phyloP scores from a whole-genome alignment of 2,329 filamentous ascomycete species.

The Xylariaceae sp. region DNA sequence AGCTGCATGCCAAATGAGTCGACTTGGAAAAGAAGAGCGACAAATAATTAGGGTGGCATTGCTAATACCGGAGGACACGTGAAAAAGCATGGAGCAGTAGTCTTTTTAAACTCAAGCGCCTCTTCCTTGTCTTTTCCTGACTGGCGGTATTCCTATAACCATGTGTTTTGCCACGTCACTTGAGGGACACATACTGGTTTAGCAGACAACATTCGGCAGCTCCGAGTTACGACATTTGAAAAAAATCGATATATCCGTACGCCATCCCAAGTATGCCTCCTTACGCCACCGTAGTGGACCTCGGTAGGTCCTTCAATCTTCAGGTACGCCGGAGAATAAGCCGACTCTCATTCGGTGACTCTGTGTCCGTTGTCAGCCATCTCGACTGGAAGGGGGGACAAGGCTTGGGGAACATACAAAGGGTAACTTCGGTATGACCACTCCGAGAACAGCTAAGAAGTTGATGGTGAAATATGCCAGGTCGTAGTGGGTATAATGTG shows the following conservation, averaged over 20 bases:
- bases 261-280: slow-evolving; percentile 17
- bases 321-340: slow-evolving; percentile 63
- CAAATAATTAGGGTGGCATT: too few species aligned
- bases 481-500: slow-evolving; percentile 98
- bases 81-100: slow-evolving; percentile 1
- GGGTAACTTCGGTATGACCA: slow-evolving; percentile 94
- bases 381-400: slow-evolving; percentile 8
- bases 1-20: too few species aligned
- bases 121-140: slow-evolving; percentile 18
- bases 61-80: slow-evolving; percentile 1
- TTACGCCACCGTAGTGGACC: slow-evolving; percentile 5
- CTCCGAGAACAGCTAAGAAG: slow-evolving; percentile 82
- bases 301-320: slow-evolving; percentile 40
- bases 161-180: slow-evolving; percentile 9
- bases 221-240: slow-evolving; percentile 4
- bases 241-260: slow-evolving; percentile 15
- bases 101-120: slow-evolving; percentile 8
- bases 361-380: slow-evolving; percentile 39
- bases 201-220: slow-evolving; percentile 4
- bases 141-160: slow-evolving; percentile 17
- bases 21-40: too few species aligned
- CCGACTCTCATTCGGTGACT: slow-evolving; percentile 75
- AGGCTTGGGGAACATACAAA: slow-evolving; percentile 59
- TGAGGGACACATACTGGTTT: slow-evolving; percentile 1
- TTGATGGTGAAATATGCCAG: slow-evolving; percentile 96